Evolutionary conservation across 176 grass and related monocot genomes (phyloP).

Genomic region (Ampelocalamus luodianensis): DNA sequence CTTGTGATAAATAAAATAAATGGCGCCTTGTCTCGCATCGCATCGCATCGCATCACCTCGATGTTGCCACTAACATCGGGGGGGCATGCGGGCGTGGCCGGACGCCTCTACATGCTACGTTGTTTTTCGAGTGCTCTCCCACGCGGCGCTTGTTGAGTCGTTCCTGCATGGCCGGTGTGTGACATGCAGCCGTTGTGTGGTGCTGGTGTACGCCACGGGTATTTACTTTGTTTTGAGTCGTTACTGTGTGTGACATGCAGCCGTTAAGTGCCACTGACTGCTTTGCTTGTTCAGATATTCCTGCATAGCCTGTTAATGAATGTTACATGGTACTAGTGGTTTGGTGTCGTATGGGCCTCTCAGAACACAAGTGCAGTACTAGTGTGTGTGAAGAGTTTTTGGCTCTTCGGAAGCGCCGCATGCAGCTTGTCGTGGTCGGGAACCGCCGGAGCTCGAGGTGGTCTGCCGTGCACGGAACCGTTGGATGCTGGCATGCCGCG

Average conservation of each 20-base stretch:
- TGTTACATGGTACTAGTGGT: neutral
- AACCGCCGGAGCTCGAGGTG: no score
- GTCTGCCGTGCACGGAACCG: no score
- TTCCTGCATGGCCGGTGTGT: neutral
- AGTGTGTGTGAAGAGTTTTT: no score
- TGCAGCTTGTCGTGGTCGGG: no score
- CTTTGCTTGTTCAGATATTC: neutral
- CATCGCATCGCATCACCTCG: neutral
- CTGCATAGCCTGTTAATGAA: neutral
- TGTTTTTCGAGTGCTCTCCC: neutral
- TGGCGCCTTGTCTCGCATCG: neutral
- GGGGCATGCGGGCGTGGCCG: neutral
- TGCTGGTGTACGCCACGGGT: neutral
- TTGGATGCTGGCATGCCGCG: no score
- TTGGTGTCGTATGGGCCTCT: no score
- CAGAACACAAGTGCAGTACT: no score
- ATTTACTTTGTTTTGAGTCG: neutral
- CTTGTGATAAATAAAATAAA: conserved; percentile 41
- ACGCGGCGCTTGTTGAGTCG: neutral
- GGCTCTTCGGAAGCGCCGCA: no score
- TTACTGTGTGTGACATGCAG: neutral
- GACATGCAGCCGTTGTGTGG: neutral
- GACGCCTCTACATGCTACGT: neutral
- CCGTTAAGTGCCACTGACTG: neutral
- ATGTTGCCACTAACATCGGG: neutral